Base-by-base conservation (phyloP, 83 land plant species). In the Diphasiastrum complanatum region DNA sequence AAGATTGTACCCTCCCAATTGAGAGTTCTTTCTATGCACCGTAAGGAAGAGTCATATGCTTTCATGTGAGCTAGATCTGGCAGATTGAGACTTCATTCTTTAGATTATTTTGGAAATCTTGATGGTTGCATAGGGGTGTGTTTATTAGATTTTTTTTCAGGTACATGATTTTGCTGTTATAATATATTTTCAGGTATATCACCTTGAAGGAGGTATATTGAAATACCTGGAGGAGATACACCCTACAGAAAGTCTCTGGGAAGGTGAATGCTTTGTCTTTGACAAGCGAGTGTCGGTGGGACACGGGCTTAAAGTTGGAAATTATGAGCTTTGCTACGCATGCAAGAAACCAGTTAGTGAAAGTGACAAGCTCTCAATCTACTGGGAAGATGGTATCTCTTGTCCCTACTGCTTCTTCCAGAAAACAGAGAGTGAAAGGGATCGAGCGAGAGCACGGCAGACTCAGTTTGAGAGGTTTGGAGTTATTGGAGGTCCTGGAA, bases 221-320 rank as follows among this genome's bases (percentile, higher is more conserved):
- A 95, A 82, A 47, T 95, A 95, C 50, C 76, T 95, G 4, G 99
- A 82, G 61, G 89, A 95, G 67, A 75, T 84, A 0, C 86, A 88
- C 10, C 62, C 75, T 33, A 27, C 68, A 33, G 82, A 89, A 66
- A 86, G 93, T 70, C 76, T 95, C 0, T 95, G 99, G 99, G 92
- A 89, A 47, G 99, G 99, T 1, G 99, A 95, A 60, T 95, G 99
- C 74, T 95, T 95, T 74, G 99, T 95, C 35, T 95, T 95, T 72
- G 99, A 95, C 78, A 89, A 89, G 65, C 65, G 99, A 63, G 99
- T 95, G 23, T 81, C 99, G 0, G 99, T 95, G 45, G 89, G 80
- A 20, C 96, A 89, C 75, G 92, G 92, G 1, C 31, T 95, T 68
- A 75, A 53, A 30, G 89, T 74, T 46, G 99, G 99, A 62, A 78